Base-by-base conservation (phyloP, 192 early-diverging fungal species). In the Haplosporangium gracile region DNA sequence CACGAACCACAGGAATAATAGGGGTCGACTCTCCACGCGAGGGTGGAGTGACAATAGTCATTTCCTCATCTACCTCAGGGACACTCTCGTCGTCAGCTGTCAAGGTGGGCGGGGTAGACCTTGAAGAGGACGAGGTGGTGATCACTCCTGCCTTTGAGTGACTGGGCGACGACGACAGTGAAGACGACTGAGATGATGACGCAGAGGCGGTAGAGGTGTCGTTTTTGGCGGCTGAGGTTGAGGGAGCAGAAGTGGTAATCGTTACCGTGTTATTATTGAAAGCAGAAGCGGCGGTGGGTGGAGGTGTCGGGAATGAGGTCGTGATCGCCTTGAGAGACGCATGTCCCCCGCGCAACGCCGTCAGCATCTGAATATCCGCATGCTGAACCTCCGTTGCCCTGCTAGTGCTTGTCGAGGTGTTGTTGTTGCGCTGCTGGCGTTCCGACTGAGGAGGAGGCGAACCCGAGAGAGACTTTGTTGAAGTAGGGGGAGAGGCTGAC, bases 401-500 rank as follows among this genome's bases (percentile, higher is more conserved):
- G 16, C 20, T 74, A 51, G 16, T 9, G 16, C 8, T 10, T 9
- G 55, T 60, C n/a, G 55, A 32, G 18, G 15, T 74, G 29, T 9
- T 26, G 47, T 51, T 26, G 26, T 13, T 24, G 13, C 16, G 43
- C 26, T 42, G 39, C 40, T 71, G 42, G 29, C 69, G 47, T n/a
- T 78, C 77, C 15, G 36, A 39, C 29, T 70, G 69, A n/a, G 81
- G 82, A 8, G 82, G 77, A 36, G 82, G 82, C 8, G 82, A 85
- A 5, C 74, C 49, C 24, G 82, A 85, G 1, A 86, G 16, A 1
- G 84, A 86, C 51, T 86, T 86, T 81, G 77, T 75, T 20, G 75
- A 86, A 1, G 79, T 78, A 2, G 79, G 70, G 38, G 84, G 84
- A 4, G 84, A 86, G 8, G 43, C 75, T 2, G 81, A 83, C 40